A percentile compares a stretch with the other conserved stretches of the same genome.
phyloP scores from a whole-genome alignment of 75 land plant genomes.

The Sequoia sempervirens region DNA sequence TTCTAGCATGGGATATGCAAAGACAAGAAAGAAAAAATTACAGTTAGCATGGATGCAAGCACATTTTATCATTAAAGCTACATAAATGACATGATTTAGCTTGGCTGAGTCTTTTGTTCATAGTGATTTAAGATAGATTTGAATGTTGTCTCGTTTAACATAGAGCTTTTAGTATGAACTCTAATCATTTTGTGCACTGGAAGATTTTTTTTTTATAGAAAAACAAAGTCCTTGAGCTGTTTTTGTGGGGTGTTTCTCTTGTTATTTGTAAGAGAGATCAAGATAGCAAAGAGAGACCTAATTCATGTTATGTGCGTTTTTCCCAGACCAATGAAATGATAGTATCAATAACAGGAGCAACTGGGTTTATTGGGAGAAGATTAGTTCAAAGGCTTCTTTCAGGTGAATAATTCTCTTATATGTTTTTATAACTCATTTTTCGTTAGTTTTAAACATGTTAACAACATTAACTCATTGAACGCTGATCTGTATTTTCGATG shows the following conservation, averaged over 20 bases:
- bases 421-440: neutral
- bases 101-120: neutral
- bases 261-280: neutral
- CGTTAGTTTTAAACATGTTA: neutral
- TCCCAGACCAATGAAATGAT: constrained; percentile 46
- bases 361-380: constrained; percentile 82
- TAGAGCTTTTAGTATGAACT: neutral
- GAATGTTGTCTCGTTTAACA: neutral
- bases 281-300: neutral
- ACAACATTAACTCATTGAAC: neutral
- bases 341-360: constrained; percentile 86
- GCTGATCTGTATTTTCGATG: neutral
- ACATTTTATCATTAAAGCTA: neutral
- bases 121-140: neutral
- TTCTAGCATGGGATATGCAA: neutral
- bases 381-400: constrained; percentile 64
- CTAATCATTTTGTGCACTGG: neutral
- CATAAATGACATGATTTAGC: neutral
- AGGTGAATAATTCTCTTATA: constrained; percentile 34
- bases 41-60: neutral
- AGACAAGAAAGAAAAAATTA: neutral
- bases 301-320: neutral
- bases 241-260: neutral
- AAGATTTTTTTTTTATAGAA: neutral
- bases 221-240: neutral